Percentiles rank a stretch among this genome's conserved stretches.
Evolutionary conservation across 345 rosid genomes (phyloP).

Genomic region (Cardamine resedifolia): DNA sequence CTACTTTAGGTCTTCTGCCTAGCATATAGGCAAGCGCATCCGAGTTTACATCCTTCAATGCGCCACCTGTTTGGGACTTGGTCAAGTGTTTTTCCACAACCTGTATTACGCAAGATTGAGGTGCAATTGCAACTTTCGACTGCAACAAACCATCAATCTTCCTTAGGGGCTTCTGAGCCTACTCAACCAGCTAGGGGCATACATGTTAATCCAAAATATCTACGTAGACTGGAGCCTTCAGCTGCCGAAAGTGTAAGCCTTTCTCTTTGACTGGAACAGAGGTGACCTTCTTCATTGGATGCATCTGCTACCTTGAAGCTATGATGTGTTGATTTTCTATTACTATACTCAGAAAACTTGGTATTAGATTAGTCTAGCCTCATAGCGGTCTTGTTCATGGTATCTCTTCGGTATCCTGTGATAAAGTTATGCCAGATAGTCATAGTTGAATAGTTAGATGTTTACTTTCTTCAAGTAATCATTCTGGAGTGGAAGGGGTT

Average conservation of each 20-base stretch:
- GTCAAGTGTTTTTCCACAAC: conserved; percentile 76
- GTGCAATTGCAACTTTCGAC: conserved; percentile 61
- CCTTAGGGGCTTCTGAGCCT: conserved; percentile 66
- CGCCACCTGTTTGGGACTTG: conserved; percentile 96
- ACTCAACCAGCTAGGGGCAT: conserved; percentile 82
- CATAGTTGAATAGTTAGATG: not conserved
- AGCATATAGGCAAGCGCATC: conserved; percentile 82
- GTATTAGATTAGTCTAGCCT: conserved; percentile 10
- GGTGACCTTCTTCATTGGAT: conserved; percentile 1
- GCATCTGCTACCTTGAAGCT: conserved; percentile 10
- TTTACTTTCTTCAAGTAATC: conserved; percentile 17
- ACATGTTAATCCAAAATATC: conserved; percentile 96
- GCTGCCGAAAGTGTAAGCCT: conserved; percentile 68
- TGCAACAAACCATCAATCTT: conserved; percentile 51
- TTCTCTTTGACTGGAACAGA: conserved; percentile 18
- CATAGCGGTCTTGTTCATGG: not conserved
- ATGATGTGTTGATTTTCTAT: not conserved
- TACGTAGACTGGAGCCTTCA: conserved; percentile 75
- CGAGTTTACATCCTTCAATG: conserved; percentile 69
- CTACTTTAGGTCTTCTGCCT: conserved; percentile 67
- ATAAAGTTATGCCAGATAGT: not conserved
- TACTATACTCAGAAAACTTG: not conserved
- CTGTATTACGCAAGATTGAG: conserved; percentile 74
- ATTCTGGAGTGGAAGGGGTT: conserved; percentile 6
- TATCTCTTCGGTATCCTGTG: not conserved